Conservation (phyloP, 495 filamentous ascomycete genomes). For the Hypoxylon perforatum region DNA sequence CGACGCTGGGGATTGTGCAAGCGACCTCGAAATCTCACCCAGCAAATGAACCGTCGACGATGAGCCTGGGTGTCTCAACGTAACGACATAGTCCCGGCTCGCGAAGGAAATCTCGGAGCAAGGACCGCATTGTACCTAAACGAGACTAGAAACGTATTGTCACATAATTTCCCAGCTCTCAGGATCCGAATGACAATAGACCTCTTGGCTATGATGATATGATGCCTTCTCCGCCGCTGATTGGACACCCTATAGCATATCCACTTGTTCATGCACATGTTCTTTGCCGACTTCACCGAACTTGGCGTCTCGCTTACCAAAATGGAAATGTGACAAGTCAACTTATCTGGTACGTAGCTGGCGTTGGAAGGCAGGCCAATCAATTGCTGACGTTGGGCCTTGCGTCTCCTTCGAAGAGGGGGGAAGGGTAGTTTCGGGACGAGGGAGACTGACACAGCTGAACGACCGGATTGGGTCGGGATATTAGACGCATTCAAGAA, state of each 20-base stretch:
- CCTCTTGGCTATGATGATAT: constrained; percentile 36
- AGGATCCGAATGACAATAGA: constrained; percentile 34
- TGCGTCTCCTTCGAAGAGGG: constrained; percentile 6
- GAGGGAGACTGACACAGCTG: constrained; percentile 20
- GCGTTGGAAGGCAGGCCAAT: constrained; percentile 22
- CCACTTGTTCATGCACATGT: constrained; percentile 41
- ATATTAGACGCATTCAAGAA: constrained; percentile 31
- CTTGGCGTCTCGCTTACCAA: constrained; percentile 42
- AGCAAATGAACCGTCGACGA: constrained; percentile 14
- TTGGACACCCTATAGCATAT: constrained; percentile 35
- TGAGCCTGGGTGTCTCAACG: constrained; percentile 31
- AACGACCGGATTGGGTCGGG: constrained; percentile 42
- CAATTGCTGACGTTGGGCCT: constrained; percentile 11
- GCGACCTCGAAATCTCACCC: constrained; percentile 25
- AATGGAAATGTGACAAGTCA: constrained; percentile 43
- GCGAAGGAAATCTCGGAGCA: constrained; percentile 24
- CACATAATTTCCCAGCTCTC: constrained; percentile 40
- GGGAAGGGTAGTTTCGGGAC: constrained; percentile 35
- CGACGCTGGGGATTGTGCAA: constrained; percentile 24
- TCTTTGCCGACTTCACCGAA: constrained; percentile 38
- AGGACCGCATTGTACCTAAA: constrained; percentile 18
- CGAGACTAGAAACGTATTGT: constrained; percentile 28
- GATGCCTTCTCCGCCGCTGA: constrained; percentile 25
- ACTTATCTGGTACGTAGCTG: background rate
- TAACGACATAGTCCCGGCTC: constrained; percentile 17